Evolutionary conservation across 306 rosid genomes (phyloP), one percentile per base, ranked within the genome.

Genomic region (Cicer chorassanicum): DNA sequence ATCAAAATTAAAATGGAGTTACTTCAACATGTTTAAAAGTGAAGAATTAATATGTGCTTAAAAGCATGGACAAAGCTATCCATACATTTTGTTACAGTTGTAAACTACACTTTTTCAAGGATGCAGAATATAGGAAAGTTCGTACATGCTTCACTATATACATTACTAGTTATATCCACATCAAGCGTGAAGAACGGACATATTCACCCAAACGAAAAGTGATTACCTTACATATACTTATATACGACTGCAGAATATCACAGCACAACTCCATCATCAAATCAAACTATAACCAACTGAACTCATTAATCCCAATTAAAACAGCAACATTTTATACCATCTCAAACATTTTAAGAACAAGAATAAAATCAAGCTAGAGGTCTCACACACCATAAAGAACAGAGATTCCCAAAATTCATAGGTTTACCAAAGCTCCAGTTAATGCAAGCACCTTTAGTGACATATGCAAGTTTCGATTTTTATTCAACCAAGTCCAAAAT

Each of bases 21-120:
- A 14, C 68, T 14, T 63, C 68, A 63, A 63, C 48, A 4, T 39
- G 48, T 14, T 59, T 57, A 57, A 57, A 36, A 36, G 15, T 29
- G 21, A 38, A 61, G 40, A 60, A 13, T n/a, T 36, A 9, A 24
- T 21, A 60, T 24, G 38, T 24, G 44, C 66, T 13, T 60, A 13
- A 7, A 34, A 36, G 5, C 43, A 60, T 16, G 66, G 8, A 12
- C 40, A 21, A 4, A 29, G 42, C 11, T 59, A 49, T 49, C 6
- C 19, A n/a, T 55, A 44, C 38, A 55, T 18, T 19, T 16, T 18
- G 29, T 29, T 59, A 29, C n/a, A 59, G 65, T 29, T 29, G 18
- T 29, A 12, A 29, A 59, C 42, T 59, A 59, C 9, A 59, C 9
- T 59, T 59, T 29, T 11, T 59, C 10, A 59, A 6, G 42, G 16